Evolutionary conservation across 2,329 filamentous ascomycete genomes (phyloP).

Genomic region (Cladosporium sp.): DNA sequence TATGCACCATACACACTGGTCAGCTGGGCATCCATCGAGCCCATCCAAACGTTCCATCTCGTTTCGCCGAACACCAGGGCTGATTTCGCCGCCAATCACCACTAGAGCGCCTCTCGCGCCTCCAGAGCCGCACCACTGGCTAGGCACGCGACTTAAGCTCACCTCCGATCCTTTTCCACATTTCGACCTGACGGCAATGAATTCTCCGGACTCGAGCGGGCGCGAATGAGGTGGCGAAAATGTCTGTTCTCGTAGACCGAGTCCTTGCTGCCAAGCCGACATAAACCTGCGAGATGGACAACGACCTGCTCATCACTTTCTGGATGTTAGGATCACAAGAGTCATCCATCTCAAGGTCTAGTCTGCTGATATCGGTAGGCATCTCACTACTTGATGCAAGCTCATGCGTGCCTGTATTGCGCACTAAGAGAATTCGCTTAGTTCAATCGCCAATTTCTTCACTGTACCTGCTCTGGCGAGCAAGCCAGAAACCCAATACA

Average conservation of each 20-base stretch:
- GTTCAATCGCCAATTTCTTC: conserved; percentile 4
- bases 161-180: not conserved
- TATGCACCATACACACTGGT: not conserved
- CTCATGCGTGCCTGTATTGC: not conserved
- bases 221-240: conserved; percentile 6
- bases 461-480: conserved; percentile 1
- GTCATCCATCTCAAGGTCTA: not conserved
- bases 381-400: not conserved
- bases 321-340: not conserved
- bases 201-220: conserved; percentile 11
- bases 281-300: not conserved
- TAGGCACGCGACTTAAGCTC: conserved; percentile 12
- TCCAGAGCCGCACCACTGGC: conserved; percentile 15
- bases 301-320: not conserved
- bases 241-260: not conserved
- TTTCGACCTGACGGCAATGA: not conserved
- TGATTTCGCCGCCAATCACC: conserved; percentile 12
- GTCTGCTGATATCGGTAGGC: not conserved
- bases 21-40: not conserved
- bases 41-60: conserved; percentile 1
- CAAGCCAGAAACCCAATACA: not conserved
- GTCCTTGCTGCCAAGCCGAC: not conserved
- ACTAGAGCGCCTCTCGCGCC: conserved; percentile 1
- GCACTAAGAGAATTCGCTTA: not conserved
- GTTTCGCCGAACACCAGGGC: conserved; percentile 9